Conservation (phyloP, 768 basidiomycete genomes). For the Pluteus cervinus region DNA sequence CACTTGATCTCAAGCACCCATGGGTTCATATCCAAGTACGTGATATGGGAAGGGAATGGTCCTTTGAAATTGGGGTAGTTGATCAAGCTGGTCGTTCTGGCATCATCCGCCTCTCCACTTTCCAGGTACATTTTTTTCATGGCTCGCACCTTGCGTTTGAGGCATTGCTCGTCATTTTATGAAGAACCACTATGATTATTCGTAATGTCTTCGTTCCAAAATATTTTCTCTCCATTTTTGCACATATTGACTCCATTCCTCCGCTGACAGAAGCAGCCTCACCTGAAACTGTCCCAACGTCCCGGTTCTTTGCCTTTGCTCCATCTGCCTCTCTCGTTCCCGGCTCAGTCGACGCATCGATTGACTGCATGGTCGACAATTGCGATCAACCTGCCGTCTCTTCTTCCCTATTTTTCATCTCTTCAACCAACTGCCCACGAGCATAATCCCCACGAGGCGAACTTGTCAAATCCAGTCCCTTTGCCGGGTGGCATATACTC, state of each 20-base stretch:
- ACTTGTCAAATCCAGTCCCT: conserved; percentile 11
- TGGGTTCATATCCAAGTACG: conserved; percentile 78
- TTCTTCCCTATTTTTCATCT: conserved; percentile 59
- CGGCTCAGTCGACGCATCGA: conserved; percentile 42
- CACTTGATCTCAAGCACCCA: conserved; percentile 46
- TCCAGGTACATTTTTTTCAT: conserved; percentile 52
- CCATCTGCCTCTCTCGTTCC: conserved; percentile 68
- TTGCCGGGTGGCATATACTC: conserved; percentile 53
- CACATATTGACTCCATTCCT: too few species aligned
- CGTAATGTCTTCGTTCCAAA: too few species aligned
- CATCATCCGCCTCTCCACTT: conserved; percentile 65
- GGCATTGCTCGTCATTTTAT: too few species aligned
- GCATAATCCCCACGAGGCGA: conserved; percentile 9
- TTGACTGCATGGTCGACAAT: conserved; percentile 71
- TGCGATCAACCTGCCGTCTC: conserved; percentile 49
- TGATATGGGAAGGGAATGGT: conserved; percentile 61
- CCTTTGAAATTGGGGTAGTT: conserved; percentile 69
- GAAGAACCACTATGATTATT: too few species aligned
- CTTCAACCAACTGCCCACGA: conserved; percentile 25
- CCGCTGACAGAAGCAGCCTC: conserved; percentile 32
- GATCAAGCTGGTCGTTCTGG: conserved; percentile 58
- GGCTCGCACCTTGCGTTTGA: conserved; percentile 2
- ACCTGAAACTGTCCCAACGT: conserved; percentile 32
- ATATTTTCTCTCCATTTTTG: too few species aligned
- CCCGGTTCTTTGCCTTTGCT: conserved; percentile 45